Evolutionary conservation across 495 filamentous ascomycete species (phyloP), one percentile per base, ranked within the genome.

Genomic region (Penicillium flavigenum): DNA sequence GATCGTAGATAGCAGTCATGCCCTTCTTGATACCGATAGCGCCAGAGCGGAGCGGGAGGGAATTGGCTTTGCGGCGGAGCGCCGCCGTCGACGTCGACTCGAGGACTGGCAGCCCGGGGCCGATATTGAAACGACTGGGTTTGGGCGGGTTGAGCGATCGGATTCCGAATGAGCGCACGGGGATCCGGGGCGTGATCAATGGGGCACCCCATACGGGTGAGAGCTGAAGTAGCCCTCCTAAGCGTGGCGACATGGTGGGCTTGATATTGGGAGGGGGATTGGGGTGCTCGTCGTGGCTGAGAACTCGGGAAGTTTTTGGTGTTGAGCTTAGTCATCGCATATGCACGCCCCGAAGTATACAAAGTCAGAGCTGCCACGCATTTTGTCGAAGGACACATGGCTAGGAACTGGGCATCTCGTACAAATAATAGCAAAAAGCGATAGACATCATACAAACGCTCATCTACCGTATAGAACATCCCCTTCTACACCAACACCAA

Each of bases 1-100:
- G 70, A 65, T 90, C 87, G 79, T 87, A 97, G 59, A 96, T 74
- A 51, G 89, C 92, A 12, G 90, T 96, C 88, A 98, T 97, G 66
- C 94, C 94, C 73, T 90, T 91, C 76, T 98, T 98, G 66, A 85
- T 82, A 8, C 87, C 90, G 29, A 98, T 79, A 19, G 86, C 86
- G 36, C 94, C 94, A 29, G 90, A 86, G 0, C 94, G 87, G 36
- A 89, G 74, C 0, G 94, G 93, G 8, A 91, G 84, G 0, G 88
- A 88, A 56, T 80, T 77, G 47, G 83, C 86, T 65, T 87, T 91
- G 49, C 93, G 89, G 69, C 83, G 79, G 36, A 97, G 83, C 5
- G 93, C 92, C 14, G 91, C 91, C 4, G 86, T 83, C 11, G 88
- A 83, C 6, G 90, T 90, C 11, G 87, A 83, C 32, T 84, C 83